A percentile compares a stretch with the other conserved stretches of the same genome.
phyloP scores from a whole-genome alignment of 495 filamentous ascomycete genomes.

The Penicillium angulare region DNA sequence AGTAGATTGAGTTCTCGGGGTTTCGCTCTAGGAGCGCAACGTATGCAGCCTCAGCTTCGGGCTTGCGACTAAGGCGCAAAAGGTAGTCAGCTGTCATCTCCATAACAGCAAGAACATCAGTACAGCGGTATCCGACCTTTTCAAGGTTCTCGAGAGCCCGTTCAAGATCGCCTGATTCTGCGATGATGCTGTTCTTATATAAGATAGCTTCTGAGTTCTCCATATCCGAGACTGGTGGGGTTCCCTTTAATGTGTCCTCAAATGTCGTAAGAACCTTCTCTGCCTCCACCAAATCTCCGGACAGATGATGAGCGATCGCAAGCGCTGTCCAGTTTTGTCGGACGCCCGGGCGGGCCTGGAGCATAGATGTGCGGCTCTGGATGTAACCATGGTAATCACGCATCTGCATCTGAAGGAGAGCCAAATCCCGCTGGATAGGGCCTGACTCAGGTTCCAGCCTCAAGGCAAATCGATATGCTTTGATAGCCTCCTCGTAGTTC shows the following conservation, averaged over 20 bases:
- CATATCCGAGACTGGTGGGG: constrained; percentile 72
- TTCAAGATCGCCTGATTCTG: constrained; percentile 75
- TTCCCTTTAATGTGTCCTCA: constrained; percentile 82
- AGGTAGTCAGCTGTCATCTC: constrained; percentile 87
- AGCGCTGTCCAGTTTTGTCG: constrained; percentile 95
- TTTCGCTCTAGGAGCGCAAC: constrained; percentile 79
- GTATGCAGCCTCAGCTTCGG: constrained; percentile 83
- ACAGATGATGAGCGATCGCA: constrained; percentile 87
- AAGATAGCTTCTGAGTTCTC: constrained; percentile 95
- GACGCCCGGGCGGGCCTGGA: constrained; percentile 73
- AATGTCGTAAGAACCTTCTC: constrained; percentile 89
- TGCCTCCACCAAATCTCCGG: constrained; percentile 77
- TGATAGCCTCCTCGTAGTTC: constrained; percentile 98
- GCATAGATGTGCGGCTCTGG: constrained; percentile 77
- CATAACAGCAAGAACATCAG: constrained; percentile 86
- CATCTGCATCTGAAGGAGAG: constrained; percentile 93
- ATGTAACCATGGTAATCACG: constrained; percentile 93
- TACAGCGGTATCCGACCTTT: constrained; percentile 66
- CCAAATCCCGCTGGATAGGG: constrained; percentile 93
- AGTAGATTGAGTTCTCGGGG: constrained; percentile 82
- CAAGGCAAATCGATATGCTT: constrained; percentile 94
- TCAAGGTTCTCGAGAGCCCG: constrained; percentile 86
- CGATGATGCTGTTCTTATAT: constrained; percentile 95
- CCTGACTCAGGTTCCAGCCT: constrained; percentile 87
- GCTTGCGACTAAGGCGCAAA: constrained; percentile 68